Evolutionary conservation across 257 asterid species (phyloP).

Genomic region (Ophiorrhiza pumila): DNA sequence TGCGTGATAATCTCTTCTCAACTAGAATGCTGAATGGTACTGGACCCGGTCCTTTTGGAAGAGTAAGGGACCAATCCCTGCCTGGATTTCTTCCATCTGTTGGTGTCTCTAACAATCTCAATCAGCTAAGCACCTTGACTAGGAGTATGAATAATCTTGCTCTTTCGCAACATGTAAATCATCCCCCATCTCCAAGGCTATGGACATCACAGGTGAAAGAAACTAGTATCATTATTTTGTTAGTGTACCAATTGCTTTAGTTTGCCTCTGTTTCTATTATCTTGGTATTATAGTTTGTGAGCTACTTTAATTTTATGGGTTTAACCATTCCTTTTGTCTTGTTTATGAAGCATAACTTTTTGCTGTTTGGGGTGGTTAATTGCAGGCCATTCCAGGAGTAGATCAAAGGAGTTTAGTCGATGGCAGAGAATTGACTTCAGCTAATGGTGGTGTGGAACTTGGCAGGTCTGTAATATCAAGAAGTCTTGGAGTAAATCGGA

Average conservation of each 20-base stretch:
- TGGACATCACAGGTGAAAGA: constrained; percentile 39
- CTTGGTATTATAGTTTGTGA: background rate
- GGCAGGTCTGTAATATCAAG: constrained; percentile 47
- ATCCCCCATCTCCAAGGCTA: constrained; percentile 25
- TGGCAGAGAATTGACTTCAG: constrained; percentile 39
- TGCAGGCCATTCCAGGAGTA: constrained; percentile 37
- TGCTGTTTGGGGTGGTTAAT: constrained; percentile 17
- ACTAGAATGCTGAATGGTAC: constrained; percentile 28
- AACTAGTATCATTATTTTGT: background rate
- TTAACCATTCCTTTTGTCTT: background rate
- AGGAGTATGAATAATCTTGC: constrained; percentile 44
- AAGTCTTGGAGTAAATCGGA: background rate
- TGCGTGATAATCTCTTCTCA: constrained; percentile 51
- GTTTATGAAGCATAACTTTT: constrained; percentile 12
- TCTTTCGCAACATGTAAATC: constrained; percentile 38
- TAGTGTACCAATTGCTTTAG: background rate
- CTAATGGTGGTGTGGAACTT: constrained; percentile 42
- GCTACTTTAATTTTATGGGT: background rate
- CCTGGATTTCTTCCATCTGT: constrained; percentile 37
- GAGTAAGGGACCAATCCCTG: constrained; percentile 35
- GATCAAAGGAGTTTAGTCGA: constrained; percentile 33
- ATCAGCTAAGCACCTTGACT: constrained; percentile 36
- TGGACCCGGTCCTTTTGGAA: constrained; percentile 37
- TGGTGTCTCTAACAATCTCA: constrained; percentile 31
- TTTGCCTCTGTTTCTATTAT: background rate